phyloP scores from a whole-genome alignment of 345 rosid species.

The Abelmoschus esculentus region DNA sequence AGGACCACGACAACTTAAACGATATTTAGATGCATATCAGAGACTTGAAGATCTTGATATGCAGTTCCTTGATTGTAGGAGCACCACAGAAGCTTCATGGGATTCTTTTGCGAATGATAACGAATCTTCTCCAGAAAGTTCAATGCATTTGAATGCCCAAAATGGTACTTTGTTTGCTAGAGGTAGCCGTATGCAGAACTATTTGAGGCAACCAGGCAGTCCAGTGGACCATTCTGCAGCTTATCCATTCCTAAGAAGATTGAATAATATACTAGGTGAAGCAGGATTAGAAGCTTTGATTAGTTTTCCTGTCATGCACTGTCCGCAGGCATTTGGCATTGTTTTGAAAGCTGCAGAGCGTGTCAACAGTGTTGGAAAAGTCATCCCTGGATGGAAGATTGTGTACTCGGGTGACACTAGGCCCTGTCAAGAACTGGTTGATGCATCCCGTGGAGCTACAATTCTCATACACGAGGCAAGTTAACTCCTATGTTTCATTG shows the following conservation, averaged over 20 bases:
- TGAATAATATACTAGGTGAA: conserved; percentile 53
- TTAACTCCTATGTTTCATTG: background rate
- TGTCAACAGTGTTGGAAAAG: conserved; percentile 50
- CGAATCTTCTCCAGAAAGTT: conserved; percentile 28
- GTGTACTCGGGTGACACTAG: conserved; percentile 96
- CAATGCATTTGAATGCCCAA: conserved; percentile 4
- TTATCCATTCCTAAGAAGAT: conserved; percentile 38
- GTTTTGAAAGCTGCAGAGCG: conserved; percentile 65
- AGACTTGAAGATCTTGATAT: conserved; percentile 86
- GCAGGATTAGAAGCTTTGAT: conserved; percentile 57
- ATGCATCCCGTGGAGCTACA: conserved; percentile 75
- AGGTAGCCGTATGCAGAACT: conserved; percentile 73
- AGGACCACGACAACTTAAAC: conserved; percentile 69
- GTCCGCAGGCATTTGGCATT: conserved; percentile 85
- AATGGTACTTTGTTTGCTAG: conserved; percentile 44
- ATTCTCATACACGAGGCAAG: conserved; percentile 88
- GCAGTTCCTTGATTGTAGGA: conserved; percentile 83
- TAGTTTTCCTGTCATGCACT: conserved; percentile 92
- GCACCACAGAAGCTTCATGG: conserved; percentile 57
- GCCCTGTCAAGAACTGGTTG: conserved; percentile 67
- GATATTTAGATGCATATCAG: conserved; percentile 79
- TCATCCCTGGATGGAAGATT: conserved; percentile 86
- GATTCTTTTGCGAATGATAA: conserved; percentile 32
- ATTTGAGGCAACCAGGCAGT: conserved; percentile 47
- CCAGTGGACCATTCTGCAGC: conserved; percentile 34